Conservation (phyloP, 345 rosid species). For the Sonneratia caseolaris region DNA sequence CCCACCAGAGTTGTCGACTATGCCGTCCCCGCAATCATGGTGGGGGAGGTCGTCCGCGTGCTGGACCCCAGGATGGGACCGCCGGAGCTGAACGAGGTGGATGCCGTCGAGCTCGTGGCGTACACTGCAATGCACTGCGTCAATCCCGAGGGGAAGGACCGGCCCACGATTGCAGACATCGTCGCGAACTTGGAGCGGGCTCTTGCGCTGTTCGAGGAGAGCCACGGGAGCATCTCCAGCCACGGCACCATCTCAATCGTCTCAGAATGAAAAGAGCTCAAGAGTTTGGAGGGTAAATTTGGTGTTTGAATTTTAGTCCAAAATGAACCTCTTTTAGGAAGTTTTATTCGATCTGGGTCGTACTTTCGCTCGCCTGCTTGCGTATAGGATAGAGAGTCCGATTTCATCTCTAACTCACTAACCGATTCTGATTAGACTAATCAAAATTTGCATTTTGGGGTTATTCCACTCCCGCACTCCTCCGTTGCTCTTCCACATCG, state of each 20-base stretch:
- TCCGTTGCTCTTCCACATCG: too few relatives aligned
- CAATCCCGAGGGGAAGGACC: constrained; percentile 24
- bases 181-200: constrained; percentile 28
- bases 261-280: constrained; percentile 9
- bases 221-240: constrained; percentile 20
- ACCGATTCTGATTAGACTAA: too few relatives aligned
- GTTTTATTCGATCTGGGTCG: background rate
- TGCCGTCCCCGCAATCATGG: constrained; percentile 25
- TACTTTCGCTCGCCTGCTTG: background rate
- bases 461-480: too few relatives aligned
- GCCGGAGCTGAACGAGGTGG: constrained; percentile 21
- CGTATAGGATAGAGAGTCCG: background rate
- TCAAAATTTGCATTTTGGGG: too few relatives aligned
- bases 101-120: constrained; percentile 36
- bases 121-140: constrained; percentile 34
- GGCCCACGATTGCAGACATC: constrained; percentile 25
- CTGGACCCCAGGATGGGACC: constrained; percentile 24
- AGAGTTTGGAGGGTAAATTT: background rate
- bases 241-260: constrained; percentile 15
- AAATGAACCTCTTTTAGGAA: background rate
- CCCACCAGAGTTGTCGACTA: constrained; percentile 27
- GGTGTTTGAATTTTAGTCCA: background rate
- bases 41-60: constrained; percentile 16
- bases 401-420: background rate
- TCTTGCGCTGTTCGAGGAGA: constrained; percentile 17